These are phyloP conservation scores for Dissophora ornata DNA, from an alignment of 192 early-diverging fungal species.

Conservation along the genomic window DNA sequence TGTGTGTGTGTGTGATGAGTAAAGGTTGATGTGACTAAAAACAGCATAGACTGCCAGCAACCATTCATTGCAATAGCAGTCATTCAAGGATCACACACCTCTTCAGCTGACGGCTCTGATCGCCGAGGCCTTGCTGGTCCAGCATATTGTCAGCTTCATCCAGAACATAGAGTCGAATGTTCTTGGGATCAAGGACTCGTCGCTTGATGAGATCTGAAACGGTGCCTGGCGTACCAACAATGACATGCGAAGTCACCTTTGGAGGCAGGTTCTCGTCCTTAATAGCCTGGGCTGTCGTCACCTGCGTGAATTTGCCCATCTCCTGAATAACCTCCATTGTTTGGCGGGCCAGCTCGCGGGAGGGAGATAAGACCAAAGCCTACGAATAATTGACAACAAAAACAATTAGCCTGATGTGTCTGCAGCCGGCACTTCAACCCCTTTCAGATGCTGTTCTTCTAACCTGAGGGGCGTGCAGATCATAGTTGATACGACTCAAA, in stretches of 20 bases:
- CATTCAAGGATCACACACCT: slow-evolving; percentile 58
- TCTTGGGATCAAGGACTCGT: slow-evolving; percentile 66
- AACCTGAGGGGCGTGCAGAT: slow-evolving; percentile 72
- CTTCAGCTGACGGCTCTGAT: slow-evolving; percentile 88
- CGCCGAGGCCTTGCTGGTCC: slow-evolving; percentile 84
- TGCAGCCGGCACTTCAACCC: too few species aligned
- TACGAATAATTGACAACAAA: slow-evolving; percentile 6
- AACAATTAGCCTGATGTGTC: too few species aligned
- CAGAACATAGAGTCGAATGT: slow-evolving; percentile 87
- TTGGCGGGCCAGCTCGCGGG: slow-evolving; percentile 94
- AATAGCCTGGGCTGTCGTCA: slow-evolving; percentile 81
- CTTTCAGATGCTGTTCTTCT: too few species aligned
- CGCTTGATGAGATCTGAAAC: slow-evolving; percentile 80
- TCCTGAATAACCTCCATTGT: slow-evolving; percentile 90
- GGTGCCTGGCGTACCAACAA: slow-evolving; percentile 97
- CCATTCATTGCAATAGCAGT: neutral
- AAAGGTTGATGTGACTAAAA: neutral
- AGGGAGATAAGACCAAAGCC: slow-evolving; percentile 91
- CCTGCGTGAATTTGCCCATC: slow-evolving; percentile 92
- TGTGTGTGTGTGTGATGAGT: too few species aligned
- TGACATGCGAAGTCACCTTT: slow-evolving; percentile 79
- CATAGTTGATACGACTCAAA: slow-evolving; percentile 85
- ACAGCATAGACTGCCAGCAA: neutral
- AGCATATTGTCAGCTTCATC: slow-evolving; percentile 99
- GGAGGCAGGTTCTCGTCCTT: slow-evolving; percentile 68